These are phyloP conservation scores for Phaffia tasmanica DNA, from an alignment of 768 basidiomycete genomes.

Conservation along the genomic window DNA sequence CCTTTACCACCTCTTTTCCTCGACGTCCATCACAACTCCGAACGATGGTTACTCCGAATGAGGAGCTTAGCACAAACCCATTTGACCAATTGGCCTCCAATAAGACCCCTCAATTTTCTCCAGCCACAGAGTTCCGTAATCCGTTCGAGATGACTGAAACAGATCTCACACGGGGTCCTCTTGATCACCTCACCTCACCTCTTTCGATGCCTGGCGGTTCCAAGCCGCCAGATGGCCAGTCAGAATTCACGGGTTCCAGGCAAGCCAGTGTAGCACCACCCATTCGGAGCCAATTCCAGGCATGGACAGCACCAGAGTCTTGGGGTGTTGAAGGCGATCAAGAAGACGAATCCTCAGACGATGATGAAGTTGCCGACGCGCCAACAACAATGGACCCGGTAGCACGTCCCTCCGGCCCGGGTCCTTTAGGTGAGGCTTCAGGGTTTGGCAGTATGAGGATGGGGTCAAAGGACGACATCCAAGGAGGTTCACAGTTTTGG, in stretches of 20 bases:
- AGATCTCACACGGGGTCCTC: neutral
- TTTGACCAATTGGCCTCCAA: conserved; percentile 27
- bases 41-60: conserved; percentile 32
- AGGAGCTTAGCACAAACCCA: conserved; percentile 8
- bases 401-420: no score
- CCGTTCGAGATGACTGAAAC: conserved; percentile 30
- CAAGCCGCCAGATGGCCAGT: neutral
- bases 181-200: neutral
- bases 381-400: conserved; percentile 12
- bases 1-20: conserved; percentile 28
- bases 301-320: conserved; percentile 40
- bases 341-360: conserved; percentile 31
- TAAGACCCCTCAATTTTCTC: conserved; percentile 29
- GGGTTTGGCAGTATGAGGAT: neutral
- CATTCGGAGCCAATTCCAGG: conserved; percentile 18
- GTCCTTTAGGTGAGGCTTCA: neutral
- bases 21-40: conserved; percentile 37
- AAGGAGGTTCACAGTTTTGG: conserved; percentile 1
- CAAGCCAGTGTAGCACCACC: conserved; percentile 4
- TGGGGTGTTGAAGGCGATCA: conserved; percentile 43
- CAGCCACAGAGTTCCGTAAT: conserved; percentile 33
- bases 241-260: neutral
- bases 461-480: conserved; percentile 23
- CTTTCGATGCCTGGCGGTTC: neutral
- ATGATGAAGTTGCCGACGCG: conserved; percentile 24